Conservation (phyloP, 1,284 basidiomycete genomes). For the Phaffia rhodozyma region DNA sequence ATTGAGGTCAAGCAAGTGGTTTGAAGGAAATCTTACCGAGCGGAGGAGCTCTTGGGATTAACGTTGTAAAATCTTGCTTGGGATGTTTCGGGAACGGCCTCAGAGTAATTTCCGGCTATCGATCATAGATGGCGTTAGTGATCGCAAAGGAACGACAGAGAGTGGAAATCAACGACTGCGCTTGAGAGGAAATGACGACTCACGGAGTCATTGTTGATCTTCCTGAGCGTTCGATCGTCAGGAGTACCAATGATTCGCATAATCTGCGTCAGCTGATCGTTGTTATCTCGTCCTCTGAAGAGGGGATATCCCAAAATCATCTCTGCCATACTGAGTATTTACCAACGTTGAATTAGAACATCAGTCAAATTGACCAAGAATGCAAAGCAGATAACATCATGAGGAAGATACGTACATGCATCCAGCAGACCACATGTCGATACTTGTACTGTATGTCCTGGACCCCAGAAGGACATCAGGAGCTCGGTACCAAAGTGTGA, state of each 20-base stretch:
- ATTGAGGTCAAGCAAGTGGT: background rate
- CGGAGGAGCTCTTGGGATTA: conserved; percentile 83
- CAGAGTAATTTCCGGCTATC: conserved; percentile 76
- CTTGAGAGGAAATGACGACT: conserved; percentile 28
- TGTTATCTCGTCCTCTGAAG: conserved; percentile 94
- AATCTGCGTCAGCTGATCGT: conserved; percentile 94
- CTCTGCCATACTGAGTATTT: conserved; percentile 32
- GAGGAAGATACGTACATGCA: conserved; percentile 50
- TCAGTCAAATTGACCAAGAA: background rate
- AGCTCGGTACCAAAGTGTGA: conserved; percentile 98
- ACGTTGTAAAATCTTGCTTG: conserved; percentile 75
- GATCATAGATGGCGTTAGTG: background rate
- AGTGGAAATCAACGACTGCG: conserved; percentile 5
- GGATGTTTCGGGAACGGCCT: conserved; percentile 84
- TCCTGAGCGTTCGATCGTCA: conserved; percentile 72
- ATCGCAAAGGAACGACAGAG: background rate
- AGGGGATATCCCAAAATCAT: conserved; percentile 90
- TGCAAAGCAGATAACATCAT: background rate
- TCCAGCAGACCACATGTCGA: conserved; percentile 98
- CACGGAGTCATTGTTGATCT: conserved; percentile 85
- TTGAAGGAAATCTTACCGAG: conserved; percentile 48
- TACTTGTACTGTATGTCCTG: conserved; percentile 93
- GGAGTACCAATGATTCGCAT: conserved; percentile 96
- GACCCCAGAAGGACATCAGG: conserved; percentile 96
- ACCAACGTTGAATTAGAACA: background rate